Conservation (phyloP, 805 yeast species). For the Cyberlindnera galapagoensis region DNA sequence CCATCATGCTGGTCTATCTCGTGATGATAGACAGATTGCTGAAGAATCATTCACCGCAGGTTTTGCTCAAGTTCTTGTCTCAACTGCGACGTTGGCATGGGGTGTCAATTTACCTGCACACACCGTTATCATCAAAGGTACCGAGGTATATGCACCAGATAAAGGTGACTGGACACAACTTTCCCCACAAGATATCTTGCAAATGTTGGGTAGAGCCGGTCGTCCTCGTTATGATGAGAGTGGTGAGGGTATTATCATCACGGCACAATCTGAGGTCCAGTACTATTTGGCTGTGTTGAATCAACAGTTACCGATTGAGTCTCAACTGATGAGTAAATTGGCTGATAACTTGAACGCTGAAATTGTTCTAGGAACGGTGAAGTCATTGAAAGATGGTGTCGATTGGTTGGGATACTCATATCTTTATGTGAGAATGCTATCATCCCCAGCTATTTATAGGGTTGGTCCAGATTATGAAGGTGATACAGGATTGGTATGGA, state of each 20-base stretch:
- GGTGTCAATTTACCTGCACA: slow-evolving; percentile 96
- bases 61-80: slow-evolving; percentile 72
- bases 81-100: slow-evolving; percentile 95
- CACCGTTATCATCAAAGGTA: slow-evolving; percentile 88
- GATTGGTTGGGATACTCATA: slow-evolving; percentile 79
- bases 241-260: slow-evolving; percentile 92
- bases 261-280: slow-evolving; percentile 78
- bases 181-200: slow-evolving; percentile 92
- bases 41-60: slow-evolving; percentile 91
- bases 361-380: slow-evolving; percentile 64
- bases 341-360: slow-evolving; percentile 85
- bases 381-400: slow-evolving; percentile 56
- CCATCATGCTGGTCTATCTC: slow-evolving; percentile 85
- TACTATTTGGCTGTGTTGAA: slow-evolving; percentile 87
- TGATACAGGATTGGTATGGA: slow-evolving; percentile 42
- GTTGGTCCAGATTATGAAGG: slow-evolving; percentile 59
- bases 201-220: slow-evolving; percentile 98
- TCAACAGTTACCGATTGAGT: slow-evolving; percentile 89
- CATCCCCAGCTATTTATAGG: slow-evolving; percentile 66
- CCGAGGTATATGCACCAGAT: slow-evolving; percentile 89
- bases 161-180: slow-evolving; percentile 83
- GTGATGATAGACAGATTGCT: slow-evolving; percentile 65
- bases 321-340: slow-evolving; percentile 66
- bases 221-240: slow-evolving; percentile 88
- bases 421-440: slow-evolving; percentile 69